phyloP scores from a whole-genome alignment of 2,329 filamentous ascomycete species.

The Fusarium papillatum region DNA sequence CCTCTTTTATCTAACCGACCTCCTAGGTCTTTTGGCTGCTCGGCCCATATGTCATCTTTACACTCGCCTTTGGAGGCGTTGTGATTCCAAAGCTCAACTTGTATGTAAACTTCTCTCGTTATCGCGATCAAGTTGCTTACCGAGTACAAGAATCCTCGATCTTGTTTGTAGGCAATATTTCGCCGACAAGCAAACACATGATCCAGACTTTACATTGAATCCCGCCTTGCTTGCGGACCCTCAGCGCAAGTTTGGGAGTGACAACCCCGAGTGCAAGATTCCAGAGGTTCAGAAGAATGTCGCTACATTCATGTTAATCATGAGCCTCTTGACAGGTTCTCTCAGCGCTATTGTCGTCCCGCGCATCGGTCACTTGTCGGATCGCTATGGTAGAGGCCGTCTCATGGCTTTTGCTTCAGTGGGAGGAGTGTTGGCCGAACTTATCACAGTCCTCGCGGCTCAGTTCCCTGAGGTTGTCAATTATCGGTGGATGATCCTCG shows the following conservation, averaged over 20 bases:
- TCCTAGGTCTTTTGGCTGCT: slow-evolving; percentile 85
- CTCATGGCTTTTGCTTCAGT: slow-evolving; percentile 80
- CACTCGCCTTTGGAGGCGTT: slow-evolving; percentile 87
- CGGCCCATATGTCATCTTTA: slow-evolving; percentile 84
- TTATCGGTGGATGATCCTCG: slow-evolving; percentile 85
- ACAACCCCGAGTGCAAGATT: slow-evolving; percentile 85
- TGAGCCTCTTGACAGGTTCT: slow-evolving; percentile 80
- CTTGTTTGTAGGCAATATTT: slow-evolving; percentile 90
- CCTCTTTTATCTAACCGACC: slow-evolving; percentile 37
- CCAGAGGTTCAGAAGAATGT: slow-evolving; percentile 84
- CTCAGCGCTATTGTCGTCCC: slow-evolving; percentile 87
- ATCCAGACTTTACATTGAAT: slow-evolving; percentile 71
- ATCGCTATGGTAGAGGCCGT: slow-evolving; percentile 84
- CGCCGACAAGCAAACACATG: slow-evolving; percentile 70
- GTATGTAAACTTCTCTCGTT: slow-evolving; percentile 64
- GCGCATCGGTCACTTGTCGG: slow-evolving; percentile 86
- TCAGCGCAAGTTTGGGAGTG: slow-evolving; percentile 78
- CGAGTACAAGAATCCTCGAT: slow-evolving; percentile 73
- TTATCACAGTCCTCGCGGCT: slow-evolving; percentile 83
- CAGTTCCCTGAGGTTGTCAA: slow-evolving; percentile 79
- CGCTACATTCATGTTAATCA: slow-evolving; percentile 82
- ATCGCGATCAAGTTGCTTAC: slow-evolving; percentile 23
- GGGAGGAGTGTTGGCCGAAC: slow-evolving; percentile 81
- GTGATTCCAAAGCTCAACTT: slow-evolving; percentile 91
- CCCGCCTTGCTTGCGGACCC: slow-evolving; percentile 81